phyloP scores from a whole-genome alignment of 257 asterid species.

The Gentiana macrophylla region DNA sequence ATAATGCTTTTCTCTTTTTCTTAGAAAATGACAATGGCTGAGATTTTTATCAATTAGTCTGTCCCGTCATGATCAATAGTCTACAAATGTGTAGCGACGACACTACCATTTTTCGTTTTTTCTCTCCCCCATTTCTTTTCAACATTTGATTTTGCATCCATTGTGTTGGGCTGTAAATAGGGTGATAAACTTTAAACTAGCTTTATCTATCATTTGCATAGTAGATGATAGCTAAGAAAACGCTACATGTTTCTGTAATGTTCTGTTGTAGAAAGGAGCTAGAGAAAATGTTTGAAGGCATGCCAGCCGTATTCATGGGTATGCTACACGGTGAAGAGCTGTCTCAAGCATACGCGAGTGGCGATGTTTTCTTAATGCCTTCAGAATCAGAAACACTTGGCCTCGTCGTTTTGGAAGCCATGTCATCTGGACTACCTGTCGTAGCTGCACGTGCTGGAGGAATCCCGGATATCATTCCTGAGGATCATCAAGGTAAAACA shows the following conservation, averaged over 20 bases:
- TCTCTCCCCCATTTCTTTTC: too few relatives aligned
- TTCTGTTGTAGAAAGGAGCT: constrained; percentile 52
- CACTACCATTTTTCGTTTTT: too few relatives aligned
- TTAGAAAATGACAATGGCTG: too few relatives aligned
- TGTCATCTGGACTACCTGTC: constrained; percentile 94
- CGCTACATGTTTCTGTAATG: not conserved
- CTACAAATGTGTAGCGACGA: too few relatives aligned
- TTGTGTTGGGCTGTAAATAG: too few relatives aligned
- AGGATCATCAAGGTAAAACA: constrained; percentile 70
- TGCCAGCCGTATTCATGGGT: constrained; percentile 90
- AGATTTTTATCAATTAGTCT: too few relatives aligned
- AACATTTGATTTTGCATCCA: too few relatives aligned
- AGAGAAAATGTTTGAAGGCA: constrained; percentile 58
- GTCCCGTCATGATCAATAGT: too few relatives aligned
- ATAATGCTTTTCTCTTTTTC: not conserved
- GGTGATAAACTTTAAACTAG: too few relatives aligned
- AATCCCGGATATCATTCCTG: constrained; percentile 83
- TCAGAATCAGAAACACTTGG: constrained; percentile 96
- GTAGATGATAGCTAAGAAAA: not conserved
- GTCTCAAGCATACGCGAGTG: constrained; percentile 91
- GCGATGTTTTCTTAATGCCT: constrained; percentile 84
- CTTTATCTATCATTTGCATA: too few relatives aligned
- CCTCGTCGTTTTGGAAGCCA: constrained; percentile 84
- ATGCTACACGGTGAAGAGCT: constrained; percentile 90
- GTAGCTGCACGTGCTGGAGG: constrained; percentile 99